phyloP scores from a whole-genome alignment of 768 basidiomycete genomes.

The Pleurotus cornucopiae region DNA sequence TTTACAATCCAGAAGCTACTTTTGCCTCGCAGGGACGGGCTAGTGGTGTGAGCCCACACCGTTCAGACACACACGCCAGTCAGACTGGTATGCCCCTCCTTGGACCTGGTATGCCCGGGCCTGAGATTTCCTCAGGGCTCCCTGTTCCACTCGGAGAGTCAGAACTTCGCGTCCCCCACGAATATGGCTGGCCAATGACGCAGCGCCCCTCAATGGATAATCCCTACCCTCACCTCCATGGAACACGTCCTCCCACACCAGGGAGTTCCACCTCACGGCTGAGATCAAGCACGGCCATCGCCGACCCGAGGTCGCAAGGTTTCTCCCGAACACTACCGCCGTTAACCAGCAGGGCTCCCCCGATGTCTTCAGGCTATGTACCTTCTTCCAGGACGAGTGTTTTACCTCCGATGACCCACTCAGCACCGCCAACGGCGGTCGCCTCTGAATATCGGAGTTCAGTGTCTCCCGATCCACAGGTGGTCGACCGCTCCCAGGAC shows the following conservation, averaged over 20 bases:
- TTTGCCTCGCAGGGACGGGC: conserved; percentile 7
- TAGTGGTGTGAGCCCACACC: conserved; percentile 16
- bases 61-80: conserved; percentile 22
- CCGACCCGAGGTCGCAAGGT: conserved; percentile 17
- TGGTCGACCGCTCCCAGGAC: conserved; percentile 30
- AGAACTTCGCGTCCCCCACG: conserved; percentile 1
- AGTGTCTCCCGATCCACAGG: conserved; percentile 28
- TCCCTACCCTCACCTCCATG: neutral
- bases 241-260: conserved; percentile 2
- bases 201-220: conserved; percentile 2
- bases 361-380: neutral
- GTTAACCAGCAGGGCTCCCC: conserved; percentile 19
- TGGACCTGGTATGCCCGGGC: conserved; percentile 54
- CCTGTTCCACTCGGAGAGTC: neutral
- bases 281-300: neutral
- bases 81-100: conserved; percentile 36
- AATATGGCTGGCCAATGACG: conserved; percentile 4
- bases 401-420: conserved; percentile 12
- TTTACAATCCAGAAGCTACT: conserved; percentile 16
- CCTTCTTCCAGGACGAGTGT: neutral
- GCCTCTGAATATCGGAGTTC: conserved; percentile 21
- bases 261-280: neutral
- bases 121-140: conserved; percentile 12
- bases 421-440: conserved; percentile 19
- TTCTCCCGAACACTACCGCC: conserved; percentile 33